These are phyloP conservation scores for Cucumis cinereus DNA, from an alignment of 306 rosid genomes.

Conservation along the genomic window DNA sequence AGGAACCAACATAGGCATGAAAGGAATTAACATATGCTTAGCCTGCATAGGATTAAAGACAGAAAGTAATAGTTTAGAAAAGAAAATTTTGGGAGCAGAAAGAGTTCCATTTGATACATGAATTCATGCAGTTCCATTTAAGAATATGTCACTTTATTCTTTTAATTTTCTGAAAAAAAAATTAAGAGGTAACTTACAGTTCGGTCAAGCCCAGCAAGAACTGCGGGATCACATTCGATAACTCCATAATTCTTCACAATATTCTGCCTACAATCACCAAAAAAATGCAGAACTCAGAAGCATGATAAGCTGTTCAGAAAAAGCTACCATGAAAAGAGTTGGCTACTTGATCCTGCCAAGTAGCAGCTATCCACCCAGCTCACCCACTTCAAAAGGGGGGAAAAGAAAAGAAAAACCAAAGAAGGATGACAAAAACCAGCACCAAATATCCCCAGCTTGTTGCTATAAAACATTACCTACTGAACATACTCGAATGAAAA, in stretches of 20 bases:
- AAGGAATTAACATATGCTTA: constrained; percentile 65
- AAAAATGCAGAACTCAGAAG: constrained; percentile 3
- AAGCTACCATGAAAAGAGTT: neutral
- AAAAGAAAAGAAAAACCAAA: neutral
- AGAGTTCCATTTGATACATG: neutral
- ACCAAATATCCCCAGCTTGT: neutral
- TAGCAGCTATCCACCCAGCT: neutral
- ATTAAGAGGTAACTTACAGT: constrained; percentile 32
- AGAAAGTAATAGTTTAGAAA: constrained; percentile 13
- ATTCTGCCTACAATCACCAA: constrained; percentile 47
- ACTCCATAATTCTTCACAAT: constrained; percentile 70
- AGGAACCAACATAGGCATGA: constrained; percentile 81
- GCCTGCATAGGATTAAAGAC: constrained; percentile 39
- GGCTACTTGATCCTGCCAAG: neutral
- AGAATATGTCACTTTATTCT: neutral
- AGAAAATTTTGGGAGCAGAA: neutral
- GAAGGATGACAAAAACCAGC: neutral
- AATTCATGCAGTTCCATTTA: neutral
- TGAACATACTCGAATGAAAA: neutral
- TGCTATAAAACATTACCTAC: neutral
- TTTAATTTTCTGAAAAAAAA: neutral
- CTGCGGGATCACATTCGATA: constrained; percentile 57
- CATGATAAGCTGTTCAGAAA: constrained; percentile 7
- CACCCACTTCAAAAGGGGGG: neutral
- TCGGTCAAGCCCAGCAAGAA: constrained; percentile 64